Percentiles rank a stretch among this genome's conserved stretches.
These are phyloP conservation scores for Coemansia sp. DNA, from an alignment of 192 early-diverging fungal species.

Conservation along the genomic window DNA sequence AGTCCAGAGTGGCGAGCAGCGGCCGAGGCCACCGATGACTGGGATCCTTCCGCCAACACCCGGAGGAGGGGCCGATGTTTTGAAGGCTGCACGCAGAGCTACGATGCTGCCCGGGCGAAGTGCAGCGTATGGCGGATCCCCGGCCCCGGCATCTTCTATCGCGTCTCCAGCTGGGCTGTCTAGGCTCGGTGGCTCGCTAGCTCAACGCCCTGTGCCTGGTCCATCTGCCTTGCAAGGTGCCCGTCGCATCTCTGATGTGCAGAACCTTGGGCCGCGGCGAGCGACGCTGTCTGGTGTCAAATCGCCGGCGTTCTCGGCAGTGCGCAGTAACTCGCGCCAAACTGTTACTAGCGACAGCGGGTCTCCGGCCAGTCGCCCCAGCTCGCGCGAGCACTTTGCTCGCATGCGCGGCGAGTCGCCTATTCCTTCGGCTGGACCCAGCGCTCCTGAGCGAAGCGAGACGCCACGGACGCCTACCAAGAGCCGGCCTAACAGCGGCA, in stretches of 20 bases:
- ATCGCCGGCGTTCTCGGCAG: conserved; percentile 14
- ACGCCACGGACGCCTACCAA: conserved; percentile 5
- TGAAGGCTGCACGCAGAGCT: conserved; percentile 16
- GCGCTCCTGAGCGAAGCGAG: not conserved
- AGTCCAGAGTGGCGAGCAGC: conserved; percentile 11
- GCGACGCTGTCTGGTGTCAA: conserved; percentile 20
- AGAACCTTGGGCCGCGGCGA: conserved; percentile 11
- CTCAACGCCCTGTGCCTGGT: not conserved
- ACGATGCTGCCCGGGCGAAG: conserved; percentile 24
- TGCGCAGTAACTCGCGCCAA: conserved; percentile 32
- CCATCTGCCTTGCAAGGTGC: not conserved
- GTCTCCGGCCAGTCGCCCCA: conserved; percentile 14
- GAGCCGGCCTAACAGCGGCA: not conserved
- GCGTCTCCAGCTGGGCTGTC: conserved; percentile 13
- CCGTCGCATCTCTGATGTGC: conserved; percentile 7
- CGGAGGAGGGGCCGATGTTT: conserved; percentile 15
- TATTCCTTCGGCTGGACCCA: not conserved
- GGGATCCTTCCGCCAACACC: not conserved
- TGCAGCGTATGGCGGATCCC: conserved; percentile 5
- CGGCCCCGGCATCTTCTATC: conserved; percentile 8
- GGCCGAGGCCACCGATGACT: conserved; percentile 7
- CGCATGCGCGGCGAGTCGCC: conserved; percentile 7
- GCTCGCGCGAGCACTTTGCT: conserved; percentile 18
- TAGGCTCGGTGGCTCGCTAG: conserved; percentile 13
- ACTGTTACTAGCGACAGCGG: conserved; percentile 15